Conservation (phyloP, 208 protist genomes). For the Crithidia fasciculata region DNA sequence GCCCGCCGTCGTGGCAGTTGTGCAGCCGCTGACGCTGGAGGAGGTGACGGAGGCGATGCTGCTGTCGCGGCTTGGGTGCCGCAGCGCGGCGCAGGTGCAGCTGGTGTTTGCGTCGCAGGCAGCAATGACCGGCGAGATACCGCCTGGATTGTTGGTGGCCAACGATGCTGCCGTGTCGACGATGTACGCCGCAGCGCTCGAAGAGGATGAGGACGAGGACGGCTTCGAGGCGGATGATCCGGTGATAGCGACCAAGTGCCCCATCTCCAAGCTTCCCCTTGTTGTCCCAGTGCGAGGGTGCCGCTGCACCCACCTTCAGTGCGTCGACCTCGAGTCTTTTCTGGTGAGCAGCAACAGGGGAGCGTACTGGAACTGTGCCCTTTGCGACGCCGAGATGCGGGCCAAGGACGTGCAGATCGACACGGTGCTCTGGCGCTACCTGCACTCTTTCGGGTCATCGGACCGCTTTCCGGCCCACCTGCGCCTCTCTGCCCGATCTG, state of each 20-base stretch:
- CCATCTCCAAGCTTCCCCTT: constrained; percentile 78
- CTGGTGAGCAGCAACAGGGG: constrained; percentile 68
- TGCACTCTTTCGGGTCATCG: constrained; percentile 22
- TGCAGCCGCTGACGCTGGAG: constrained; percentile 48
- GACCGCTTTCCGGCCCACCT: constrained; percentile 35
- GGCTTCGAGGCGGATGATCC: constrained; percentile 66
- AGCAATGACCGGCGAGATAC: not conserved
- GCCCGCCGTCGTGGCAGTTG: constrained; percentile 54
- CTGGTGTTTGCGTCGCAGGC: not conserved
- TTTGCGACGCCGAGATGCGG: constrained; percentile 76
- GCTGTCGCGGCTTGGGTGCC: constrained; percentile 21
- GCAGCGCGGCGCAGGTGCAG: constrained; percentile 7
- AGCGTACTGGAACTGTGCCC: constrained; percentile 87
- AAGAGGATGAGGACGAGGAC: constrained; percentile 64
- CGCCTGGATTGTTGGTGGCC: not conserved
- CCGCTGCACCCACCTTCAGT: constrained; percentile 78
- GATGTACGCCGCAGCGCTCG: constrained; percentile 25
- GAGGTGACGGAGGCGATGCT: constrained; percentile 64
- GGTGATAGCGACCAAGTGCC: constrained; percentile 77
- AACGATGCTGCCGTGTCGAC: constrained; percentile 11
- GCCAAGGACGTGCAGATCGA: constrained; percentile 62
- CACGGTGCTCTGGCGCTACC: constrained; percentile 70
- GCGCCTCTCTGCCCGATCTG: constrained; percentile 32
- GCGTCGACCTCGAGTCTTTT: constrained; percentile 72
- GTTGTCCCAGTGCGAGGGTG: constrained; percentile 68